Evolutionary conservation across 495 filamentous ascomycete species (phyloP), one percentile per base, ranked within the genome.

Genomic region (Neurospora africana): DNA sequence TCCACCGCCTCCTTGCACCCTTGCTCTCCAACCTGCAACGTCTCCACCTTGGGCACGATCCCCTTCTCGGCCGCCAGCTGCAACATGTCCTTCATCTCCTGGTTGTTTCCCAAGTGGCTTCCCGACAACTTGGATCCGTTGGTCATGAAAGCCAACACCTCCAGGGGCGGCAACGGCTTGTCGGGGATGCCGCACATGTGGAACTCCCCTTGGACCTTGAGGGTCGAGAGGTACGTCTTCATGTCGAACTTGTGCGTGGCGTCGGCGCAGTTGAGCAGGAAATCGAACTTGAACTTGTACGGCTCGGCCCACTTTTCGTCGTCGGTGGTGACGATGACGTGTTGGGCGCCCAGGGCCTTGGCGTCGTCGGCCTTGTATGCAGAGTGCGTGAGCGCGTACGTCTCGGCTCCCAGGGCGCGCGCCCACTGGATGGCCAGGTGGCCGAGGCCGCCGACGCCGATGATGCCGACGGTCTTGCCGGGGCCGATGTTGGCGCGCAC

Each of bases 81-180:
- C 79, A 94, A 78, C 92, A 95, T 94, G 37, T 82, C 84, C 67
- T 91, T 74, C 85, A 90, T 91, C 87, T 94, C 92, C 33, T 85
- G 83, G 11, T 90, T 84, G 75, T 87, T 90, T 4, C 92, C 91
- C 74, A 94, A 85, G 77, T 94, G 92, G 71, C 86, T 90, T 5
- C 87, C 90, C 4, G 87, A 86, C 36, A 93, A 86, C 73, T 89
- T 87, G 72, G 85, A 86, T 19, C 89, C 90, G 74, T 91, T 92
- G 6, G 82, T 73, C 44, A 86, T 85, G 76, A 93, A 86, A 68
- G 86, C 86, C 79, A 89, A 84, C 0, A 88, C 87, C 81, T 84
- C 88, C 72, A 93, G 82, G 43, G 84, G 76, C 33, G 86, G 85
- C 1, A 92, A 81, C 33, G 91, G 88, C 75, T 90, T 81, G 75